These are phyloP conservation scores for Gelatoporia subvermispora DNA, from an alignment of 768 basidiomycete genomes.

Conservation along the genomic window DNA sequence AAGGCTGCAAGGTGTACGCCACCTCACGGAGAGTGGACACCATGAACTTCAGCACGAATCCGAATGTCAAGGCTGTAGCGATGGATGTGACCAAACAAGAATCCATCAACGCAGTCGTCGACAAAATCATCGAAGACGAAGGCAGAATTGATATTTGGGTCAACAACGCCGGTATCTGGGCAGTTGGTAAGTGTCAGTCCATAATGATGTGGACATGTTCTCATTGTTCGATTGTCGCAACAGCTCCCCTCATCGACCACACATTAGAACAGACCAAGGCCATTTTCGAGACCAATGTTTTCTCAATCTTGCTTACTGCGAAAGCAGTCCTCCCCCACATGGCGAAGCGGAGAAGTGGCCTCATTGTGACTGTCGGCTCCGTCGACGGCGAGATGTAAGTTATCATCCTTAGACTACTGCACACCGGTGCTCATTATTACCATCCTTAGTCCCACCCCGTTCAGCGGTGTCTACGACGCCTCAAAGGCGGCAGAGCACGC, in stretches of 20 bases:
- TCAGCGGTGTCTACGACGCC: conserved; percentile 57
- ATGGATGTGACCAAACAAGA: conserved; percentile 67
- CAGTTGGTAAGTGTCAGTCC: conserved; percentile 43
- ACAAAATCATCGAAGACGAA: conserved; percentile 46
- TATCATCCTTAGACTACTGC: background rate
- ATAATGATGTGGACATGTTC: too few relatives aligned
- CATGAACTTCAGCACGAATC: conserved; percentile 49
- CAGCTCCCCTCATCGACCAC: conserved; percentile 48
- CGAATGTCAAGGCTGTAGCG: conserved; percentile 40
- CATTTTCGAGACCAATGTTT: conserved; percentile 64
- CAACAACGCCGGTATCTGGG: conserved; percentile 61
- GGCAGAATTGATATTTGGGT: conserved; percentile 71
- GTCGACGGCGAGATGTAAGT: conserved; percentile 57
- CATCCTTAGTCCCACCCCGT: conserved; percentile 54
- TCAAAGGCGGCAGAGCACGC: conserved; percentile 55
- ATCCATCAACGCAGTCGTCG: conserved; percentile 43
- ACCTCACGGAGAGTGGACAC: conserved; percentile 64
- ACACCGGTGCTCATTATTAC: background rate
- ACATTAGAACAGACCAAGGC: conserved; percentile 47
- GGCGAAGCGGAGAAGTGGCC: conserved; percentile 56
- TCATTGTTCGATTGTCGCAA: too few relatives aligned
- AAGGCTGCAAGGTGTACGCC: conserved; percentile 73
- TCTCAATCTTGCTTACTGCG: conserved; percentile 52
- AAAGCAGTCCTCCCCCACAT: conserved; percentile 67
- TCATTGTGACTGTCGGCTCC: conserved; percentile 74